A percentile compares a stretch with the other conserved stretches of the same genome.
phyloP scores from a whole-genome alignment of 257 asterid species.

The Fraxinus quadrangulata region DNA sequence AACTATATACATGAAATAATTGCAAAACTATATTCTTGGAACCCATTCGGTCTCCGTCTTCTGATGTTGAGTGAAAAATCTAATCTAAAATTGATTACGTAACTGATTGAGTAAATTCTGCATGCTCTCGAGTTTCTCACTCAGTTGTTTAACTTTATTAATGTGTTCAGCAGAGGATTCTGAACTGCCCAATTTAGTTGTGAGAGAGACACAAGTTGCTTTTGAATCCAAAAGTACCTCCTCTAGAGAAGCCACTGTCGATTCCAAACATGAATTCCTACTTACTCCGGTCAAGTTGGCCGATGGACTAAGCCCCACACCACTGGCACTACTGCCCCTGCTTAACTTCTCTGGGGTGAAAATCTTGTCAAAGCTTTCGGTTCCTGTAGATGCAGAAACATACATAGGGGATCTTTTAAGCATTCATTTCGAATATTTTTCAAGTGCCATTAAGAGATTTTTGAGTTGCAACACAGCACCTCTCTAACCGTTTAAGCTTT shows the following conservation, averaged over 20 bases:
- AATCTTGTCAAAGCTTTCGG: constrained; percentile 62
- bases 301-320: constrained; percentile 35
- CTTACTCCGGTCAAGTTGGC: constrained; percentile 35
- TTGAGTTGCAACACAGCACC: background rate
- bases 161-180: constrained; percentile 45
- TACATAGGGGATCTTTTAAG: constrained; percentile 13
- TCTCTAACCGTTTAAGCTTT: background rate
- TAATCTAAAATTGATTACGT: constrained; percentile 49
- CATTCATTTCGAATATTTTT: background rate
- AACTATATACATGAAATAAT: constrained; percentile 45
- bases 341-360: constrained; percentile 66
- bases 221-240: constrained; percentile 61
- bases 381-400: constrained; percentile 53
- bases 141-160: constrained; percentile 55
- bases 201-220: constrained; percentile 68
- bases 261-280: constrained; percentile 40
- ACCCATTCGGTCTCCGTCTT: constrained; percentile 18
- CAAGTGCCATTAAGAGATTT: background rate
- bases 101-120: constrained; percentile 65
- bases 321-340: constrained; percentile 43
- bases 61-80: background rate
- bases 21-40: constrained; percentile 22
- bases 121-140: constrained; percentile 77
- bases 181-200: constrained; percentile 44
- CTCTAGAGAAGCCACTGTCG: constrained; percentile 78